Conservation (phyloP, 345 rosid genomes). For the Lenwebbia sp. region DNA sequence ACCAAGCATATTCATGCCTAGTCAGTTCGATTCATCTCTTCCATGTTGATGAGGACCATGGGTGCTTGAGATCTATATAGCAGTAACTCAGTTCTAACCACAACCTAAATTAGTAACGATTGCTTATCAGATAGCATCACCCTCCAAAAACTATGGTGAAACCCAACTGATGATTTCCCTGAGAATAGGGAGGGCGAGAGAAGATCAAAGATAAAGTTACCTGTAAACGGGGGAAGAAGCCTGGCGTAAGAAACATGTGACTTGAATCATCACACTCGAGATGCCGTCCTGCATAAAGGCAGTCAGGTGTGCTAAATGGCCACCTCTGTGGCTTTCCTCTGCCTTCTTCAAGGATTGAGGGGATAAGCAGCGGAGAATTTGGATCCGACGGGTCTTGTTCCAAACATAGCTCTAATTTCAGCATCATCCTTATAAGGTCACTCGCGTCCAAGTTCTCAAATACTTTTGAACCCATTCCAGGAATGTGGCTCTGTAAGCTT, state of each 20-base stretch:
- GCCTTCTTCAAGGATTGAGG: slow-evolving; percentile 91
- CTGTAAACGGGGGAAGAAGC: slow-evolving; percentile 94
- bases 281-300: slow-evolving; percentile 75
- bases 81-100: neutral
- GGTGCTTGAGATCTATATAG: neutral
- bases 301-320: slow-evolving; percentile 47
- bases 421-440: slow-evolving; percentile 74
- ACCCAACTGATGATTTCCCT: neutral
- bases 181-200: neutral
- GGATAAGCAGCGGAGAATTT: slow-evolving; percentile 58
- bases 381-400: slow-evolving; percentile 72
- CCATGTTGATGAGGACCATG: neutral
- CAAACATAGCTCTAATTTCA: slow-evolving; percentile 76
- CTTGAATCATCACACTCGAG: slow-evolving; percentile 87
- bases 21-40: neutral
- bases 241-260: slow-evolving; percentile 81
- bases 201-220: slow-evolving; percentile 14
- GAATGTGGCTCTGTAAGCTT: slow-evolving; percentile 74
- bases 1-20: neutral
- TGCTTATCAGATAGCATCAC: neutral
- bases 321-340: slow-evolving; percentile 83
- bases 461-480: slow-evolving; percentile 78
- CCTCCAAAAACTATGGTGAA: neutral
- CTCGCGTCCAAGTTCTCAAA: slow-evolving; percentile 61
- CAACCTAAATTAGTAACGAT: neutral